Evolutionary conservation across 2,329 filamentous ascomycete genomes (phyloP), one percentile per base, ranked within the genome.

Genomic region (Apiospora aurea): DNA sequence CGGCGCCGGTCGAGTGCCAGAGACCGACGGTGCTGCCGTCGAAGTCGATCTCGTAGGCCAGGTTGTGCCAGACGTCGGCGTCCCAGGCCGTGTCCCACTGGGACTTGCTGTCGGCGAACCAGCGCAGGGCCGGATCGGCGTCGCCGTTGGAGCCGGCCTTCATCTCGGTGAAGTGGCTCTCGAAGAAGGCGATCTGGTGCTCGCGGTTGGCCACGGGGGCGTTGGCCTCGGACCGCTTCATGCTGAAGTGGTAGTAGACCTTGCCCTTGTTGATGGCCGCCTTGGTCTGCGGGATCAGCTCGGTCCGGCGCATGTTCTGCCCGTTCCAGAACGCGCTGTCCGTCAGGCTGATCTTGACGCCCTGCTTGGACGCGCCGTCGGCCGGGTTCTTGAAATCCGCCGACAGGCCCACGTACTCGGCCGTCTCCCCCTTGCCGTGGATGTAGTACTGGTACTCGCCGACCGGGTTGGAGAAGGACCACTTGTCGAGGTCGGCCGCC

Each of bases 31-130:
- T 89, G 75, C 86, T 83, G 51, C 84, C 87, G 21, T 81, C 82
- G 77, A 94, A 94, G 83, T 94, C 88, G 72, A 93, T 92, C 79
- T 91, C 91, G 77, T 93, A 94, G 67, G 91, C 92, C 76, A 93
- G 86, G 79, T 94, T 94, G 80, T 94, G 92, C 92, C 92, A 94
- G 14, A 90, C 88, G 53, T 86, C 89, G 1, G 91, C 85, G 70
- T 85, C 85, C 80, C 92, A 90, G 73, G 88, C 84, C 0, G 86
- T 85, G 76, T 87, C 88, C 91, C 91, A 94, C 76, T 92, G 83
- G 69, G 86, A 87, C 75, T 86, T 82, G 21, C 90, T 87, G 73
- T 85, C 85, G 13, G 90, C 89, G 80, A 89, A 88, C 90, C 91
- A 94, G 76, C 89, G 88, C 74, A 94, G 84, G 75, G 87, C 86